Percentiles rank a stretch among this genome's conserved stretches.
Conservation (phyloP, 306 rosid genomes). For the Ceratonia siliqua region DNA sequence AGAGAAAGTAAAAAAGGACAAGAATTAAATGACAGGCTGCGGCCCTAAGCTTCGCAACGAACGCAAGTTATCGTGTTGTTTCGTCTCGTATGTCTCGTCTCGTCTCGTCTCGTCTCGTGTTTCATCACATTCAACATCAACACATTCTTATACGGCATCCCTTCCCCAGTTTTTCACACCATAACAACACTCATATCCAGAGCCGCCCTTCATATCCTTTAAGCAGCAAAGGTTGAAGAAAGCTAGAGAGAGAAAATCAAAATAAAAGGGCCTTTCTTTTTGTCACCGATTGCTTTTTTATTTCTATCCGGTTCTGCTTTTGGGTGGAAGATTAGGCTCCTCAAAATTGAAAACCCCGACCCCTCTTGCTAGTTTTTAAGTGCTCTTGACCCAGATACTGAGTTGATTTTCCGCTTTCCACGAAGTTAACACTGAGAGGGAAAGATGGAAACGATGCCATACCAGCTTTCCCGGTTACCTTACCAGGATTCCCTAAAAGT, state of each 20-base stretch:
- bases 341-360: background rate
- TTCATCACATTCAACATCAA: background rate
- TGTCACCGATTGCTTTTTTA: constrained; percentile 7
- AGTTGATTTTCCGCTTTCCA: constrained; percentile 19
- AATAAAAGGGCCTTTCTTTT: background rate
- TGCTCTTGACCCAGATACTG: background rate
- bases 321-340: constrained; percentile 27
- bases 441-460: constrained; percentile 64
- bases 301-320: background rate
- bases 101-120: background rate
- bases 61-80: constrained; percentile 4
- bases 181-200: background rate
- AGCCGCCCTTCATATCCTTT: constrained; percentile 21
- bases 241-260: background rate
- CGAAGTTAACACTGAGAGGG: constrained; percentile 18
- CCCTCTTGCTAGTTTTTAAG: background rate
- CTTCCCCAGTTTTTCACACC: constrained; percentile 36
- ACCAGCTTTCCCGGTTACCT: constrained; percentile 72
- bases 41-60: background rate
- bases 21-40: background rate
- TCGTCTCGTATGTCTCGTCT: background rate
- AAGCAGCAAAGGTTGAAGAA: constrained; percentile 5
- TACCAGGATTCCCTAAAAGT: constrained; percentile 71
- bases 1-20: background rate
- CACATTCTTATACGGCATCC: constrained; percentile 37